Evolutionary conservation across 2,329 filamentous ascomycete genomes (phyloP), one percentile per base, ranked within the genome.

Genomic region (Fusarium compactum): DNA sequence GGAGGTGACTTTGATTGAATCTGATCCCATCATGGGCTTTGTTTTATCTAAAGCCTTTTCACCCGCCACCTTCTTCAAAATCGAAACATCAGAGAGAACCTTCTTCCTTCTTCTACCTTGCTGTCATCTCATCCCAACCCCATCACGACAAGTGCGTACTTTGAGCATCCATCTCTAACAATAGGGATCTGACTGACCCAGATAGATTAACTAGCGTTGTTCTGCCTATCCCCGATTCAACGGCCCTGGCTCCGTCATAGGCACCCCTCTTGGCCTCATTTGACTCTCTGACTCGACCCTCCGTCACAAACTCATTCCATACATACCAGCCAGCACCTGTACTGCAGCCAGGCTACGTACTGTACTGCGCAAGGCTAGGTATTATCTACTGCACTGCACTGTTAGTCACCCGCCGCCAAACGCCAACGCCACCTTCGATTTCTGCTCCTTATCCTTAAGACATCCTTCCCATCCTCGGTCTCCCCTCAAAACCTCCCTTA

Each of bases 341-440:
- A 51, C 47, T 51, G 47, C 30, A n/a, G 29, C 30, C 41, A 62
- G 56, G 60, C 59, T 55, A 34, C 59, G 51, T 64, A 45, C 59
- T 46, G 20, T 20, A 46, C 53, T 20, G 20, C 38, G 54, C 46
- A 47, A 63, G 58, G 58, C 45, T 43, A 53, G 22, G 20, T 46
- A 55, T 41, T 16, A 44, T 32, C n/a, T 18, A 15, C 51, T 66
- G 27, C 34, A 38, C 34, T 38, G 34, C 34, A 38, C 34, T 57
- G 46, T 68, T 70, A 70, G 67, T 70, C 67, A 70, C 67, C 67
- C 58, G 58, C 67, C 67, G 40, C 57, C 63, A 71, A 70, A 71
- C 58, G 60, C 53, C 68, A 62, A 71, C 69, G 64, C 68, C 69
- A 71, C 68, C 60, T 43, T 54, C 44, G 60, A 65, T 51, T 62